Evolutionary conservation across 441 rosid genomes (phyloP), one percentile per base, ranked within the genome.

Genomic region (Euphorbia celastroides): DNA sequence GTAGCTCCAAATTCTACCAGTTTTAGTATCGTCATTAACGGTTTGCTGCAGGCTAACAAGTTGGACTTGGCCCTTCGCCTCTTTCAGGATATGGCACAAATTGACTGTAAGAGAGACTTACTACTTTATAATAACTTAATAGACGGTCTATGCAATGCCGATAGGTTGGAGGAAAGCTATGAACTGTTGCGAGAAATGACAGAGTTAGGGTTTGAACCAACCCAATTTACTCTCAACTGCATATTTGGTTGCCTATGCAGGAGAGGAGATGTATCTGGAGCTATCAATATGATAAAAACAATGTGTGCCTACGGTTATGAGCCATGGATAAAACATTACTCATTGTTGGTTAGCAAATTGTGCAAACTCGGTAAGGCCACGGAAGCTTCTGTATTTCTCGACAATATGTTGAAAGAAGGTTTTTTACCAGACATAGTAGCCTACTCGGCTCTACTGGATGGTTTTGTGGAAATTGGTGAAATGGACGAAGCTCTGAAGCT

Each of bases 311-410:
- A 83, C 75, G 97, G 96, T 62, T 85, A 82, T 46, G 80, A 82
- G 74, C 97, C 98, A 25, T 93, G 92, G 92, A 80, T 84, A 69
- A 93, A 90, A 75, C 84, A 88, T 77, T 79, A 88, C 60, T 86
- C 89, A 69, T 75, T 69, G 63, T 87, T 93, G 38, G 87, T 90
- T 2, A 86, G 79, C 55, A 79, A 68, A 36, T 73, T 90, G 60
- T 88, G 91, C 63, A 78, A 81, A 72, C 62, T 66, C 71, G 84
- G 86, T 57, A 87, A 77, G 70, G 86, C 73, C 27, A n/a, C 69
- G 60, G 89, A 87, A 71, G 94, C 94, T 67, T 78, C 89, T 68
- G 62, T 63, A 32, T 93, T 86, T 77, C 91, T 93, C 36, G 73
- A 69, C 62, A 79, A 75, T 68, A 79, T 90, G 83, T 84, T 78